A percentile compares a stretch with the other conserved stretches of the same genome.
Evolutionary conservation across 192 early-diverging fungal species (phyloP).

Genomic region (Coemansia furcata): DNA sequence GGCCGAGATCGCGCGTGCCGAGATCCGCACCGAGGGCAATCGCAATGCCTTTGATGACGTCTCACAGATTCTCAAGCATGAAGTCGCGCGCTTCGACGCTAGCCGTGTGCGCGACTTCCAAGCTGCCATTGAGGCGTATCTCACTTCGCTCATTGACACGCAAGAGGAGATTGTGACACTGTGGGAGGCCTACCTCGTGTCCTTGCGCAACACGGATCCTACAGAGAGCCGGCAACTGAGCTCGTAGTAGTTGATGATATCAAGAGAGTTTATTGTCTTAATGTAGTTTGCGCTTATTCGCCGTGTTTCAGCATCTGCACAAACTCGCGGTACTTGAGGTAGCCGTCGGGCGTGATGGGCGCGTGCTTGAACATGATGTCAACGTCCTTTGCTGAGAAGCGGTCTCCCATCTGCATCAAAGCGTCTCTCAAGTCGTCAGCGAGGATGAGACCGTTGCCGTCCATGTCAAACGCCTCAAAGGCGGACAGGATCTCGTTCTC

Average conservation of each 20-base stretch:
- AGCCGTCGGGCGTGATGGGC: slow-evolving; percentile 67
- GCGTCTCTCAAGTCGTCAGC: slow-evolving; percentile 78
- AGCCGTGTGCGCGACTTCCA: slow-evolving; percentile 81
- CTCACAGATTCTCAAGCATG: slow-evolving; percentile 64
- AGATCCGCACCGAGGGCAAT: slow-evolving; percentile 48
- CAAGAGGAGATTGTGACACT: slow-evolving; percentile 71
- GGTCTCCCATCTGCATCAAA: slow-evolving; percentile 92
- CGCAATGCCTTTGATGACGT: slow-evolving; percentile 75
- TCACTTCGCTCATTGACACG: slow-evolving; percentile 73
- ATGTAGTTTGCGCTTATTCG: slow-evolving; percentile 16
- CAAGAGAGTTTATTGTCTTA: neutral
- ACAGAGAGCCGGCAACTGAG: neutral
- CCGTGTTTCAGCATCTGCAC: slow-evolving; percentile 90
- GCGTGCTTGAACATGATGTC: slow-evolving; percentile 93
- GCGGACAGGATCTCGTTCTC: slow-evolving; percentile 88
- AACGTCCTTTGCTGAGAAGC: slow-evolving; percentile 90
- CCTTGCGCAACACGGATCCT: slow-evolving; percentile 29
- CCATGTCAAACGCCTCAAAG: slow-evolving; percentile 91
- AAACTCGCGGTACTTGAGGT: slow-evolving; percentile 92
- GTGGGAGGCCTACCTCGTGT: slow-evolving; percentile 52
- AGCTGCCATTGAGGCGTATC: slow-evolving; percentile 66
- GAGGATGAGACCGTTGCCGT: slow-evolving; percentile 74
- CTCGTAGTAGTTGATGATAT: neutral
- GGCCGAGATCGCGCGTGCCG: slow-evolving; percentile 43
- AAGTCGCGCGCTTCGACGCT: slow-evolving; percentile 77